These are phyloP conservation scores for Edaphochlamys debaryana DNA, from an alignment of 139 green algal species.

Conservation along the genomic window DNA sequence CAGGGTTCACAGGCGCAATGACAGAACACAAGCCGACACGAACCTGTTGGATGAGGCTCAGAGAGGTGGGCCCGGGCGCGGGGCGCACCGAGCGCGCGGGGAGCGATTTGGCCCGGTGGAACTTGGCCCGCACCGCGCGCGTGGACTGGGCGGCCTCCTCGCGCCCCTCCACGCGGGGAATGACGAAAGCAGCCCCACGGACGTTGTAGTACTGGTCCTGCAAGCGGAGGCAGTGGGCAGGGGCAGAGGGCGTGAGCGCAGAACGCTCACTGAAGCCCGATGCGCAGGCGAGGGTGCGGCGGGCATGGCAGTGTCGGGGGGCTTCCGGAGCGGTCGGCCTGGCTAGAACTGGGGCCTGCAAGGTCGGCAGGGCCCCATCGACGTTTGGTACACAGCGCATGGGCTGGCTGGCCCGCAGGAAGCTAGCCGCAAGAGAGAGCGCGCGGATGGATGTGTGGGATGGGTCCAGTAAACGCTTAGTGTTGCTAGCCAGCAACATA, in stretches of 20 bases:
- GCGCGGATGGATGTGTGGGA: too few species aligned
- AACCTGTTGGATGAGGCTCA: conserved; percentile 23
- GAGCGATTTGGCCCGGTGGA: conserved; percentile 1
- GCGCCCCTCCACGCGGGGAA: conserved; percentile 25
- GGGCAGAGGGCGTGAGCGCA: background rate
- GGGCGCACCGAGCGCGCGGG: background rate
- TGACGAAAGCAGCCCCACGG: conserved; percentile 11
- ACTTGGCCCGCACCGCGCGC: background rate
- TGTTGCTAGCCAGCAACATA: too few species aligned
- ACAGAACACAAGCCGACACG: too few species aligned
- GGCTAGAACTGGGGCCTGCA: too few species aligned
- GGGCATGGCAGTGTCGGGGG: too few species aligned
- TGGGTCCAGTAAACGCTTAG: too few species aligned
- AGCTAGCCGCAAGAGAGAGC: too few species aligned
- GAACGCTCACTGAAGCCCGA: background rate
- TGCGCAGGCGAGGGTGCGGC: background rate
- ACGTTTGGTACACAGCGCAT: too few species aligned
- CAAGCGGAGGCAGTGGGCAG: background rate
- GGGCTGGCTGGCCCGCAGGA: too few species aligned
- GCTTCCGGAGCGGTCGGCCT: too few species aligned
- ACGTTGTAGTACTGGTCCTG: conserved; percentile 41
- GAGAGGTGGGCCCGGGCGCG: background rate
- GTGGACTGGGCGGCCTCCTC: background rate
- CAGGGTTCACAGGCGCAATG: too few species aligned
- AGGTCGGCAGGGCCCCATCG: too few species aligned